phyloP scores from a whole-genome alignment of 2,329 filamentous ascomycete genomes.

The Harringtonia aguacate region DNA sequence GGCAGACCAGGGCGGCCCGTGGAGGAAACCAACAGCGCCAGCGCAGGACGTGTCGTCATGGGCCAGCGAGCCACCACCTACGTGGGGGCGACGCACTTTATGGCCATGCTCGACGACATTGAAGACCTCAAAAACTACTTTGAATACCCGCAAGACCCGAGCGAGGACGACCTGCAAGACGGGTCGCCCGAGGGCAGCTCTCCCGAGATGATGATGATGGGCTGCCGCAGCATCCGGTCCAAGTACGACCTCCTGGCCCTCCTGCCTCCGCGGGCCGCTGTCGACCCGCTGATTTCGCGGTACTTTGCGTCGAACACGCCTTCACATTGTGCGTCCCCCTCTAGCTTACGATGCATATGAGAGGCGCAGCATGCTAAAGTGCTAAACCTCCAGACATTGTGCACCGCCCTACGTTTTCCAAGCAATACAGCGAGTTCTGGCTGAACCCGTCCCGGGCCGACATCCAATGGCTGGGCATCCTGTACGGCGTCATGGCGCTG shows the following conservation, averaged over 20 bases:
- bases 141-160: slow-evolving; percentile 30
- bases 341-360: not conserved
- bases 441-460: slow-evolving; percentile 10
- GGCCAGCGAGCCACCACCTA: slow-evolving; percentile 35
- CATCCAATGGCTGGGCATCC: slow-evolving; percentile 19
- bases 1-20: too few relatives aligned
- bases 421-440: slow-evolving; percentile 18
- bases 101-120: slow-evolving; percentile 52
- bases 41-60: slow-evolving; percentile 30
- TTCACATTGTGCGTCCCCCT: slow-evolving; percentile 30
- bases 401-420: slow-evolving; percentile 32
- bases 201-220: slow-evolving; percentile 31
- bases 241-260: slow-evolving; percentile 35
- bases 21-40: not conserved
- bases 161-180: slow-evolving; percentile 22
- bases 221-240: slow-evolving; percentile 22
- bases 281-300: slow-evolving; percentile 38
- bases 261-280: slow-evolving; percentile 33
- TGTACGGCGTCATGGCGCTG: slow-evolving; percentile 20
- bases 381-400: slow-evolving; percentile 31
- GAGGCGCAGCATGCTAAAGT: not conserved
- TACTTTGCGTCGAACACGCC: slow-evolving; percentile 44
- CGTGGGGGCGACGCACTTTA: slow-evolving; percentile 48
- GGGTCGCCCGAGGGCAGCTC: slow-evolving; percentile 23
- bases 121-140: slow-evolving; percentile 50